A percentile compares a stretch with the other conserved stretches of the same genome.
These are phyloP conservation scores for Tilletiaria anomala DNA, from an alignment of 1,284 basidiomycete species.

Conservation along the genomic window DNA sequence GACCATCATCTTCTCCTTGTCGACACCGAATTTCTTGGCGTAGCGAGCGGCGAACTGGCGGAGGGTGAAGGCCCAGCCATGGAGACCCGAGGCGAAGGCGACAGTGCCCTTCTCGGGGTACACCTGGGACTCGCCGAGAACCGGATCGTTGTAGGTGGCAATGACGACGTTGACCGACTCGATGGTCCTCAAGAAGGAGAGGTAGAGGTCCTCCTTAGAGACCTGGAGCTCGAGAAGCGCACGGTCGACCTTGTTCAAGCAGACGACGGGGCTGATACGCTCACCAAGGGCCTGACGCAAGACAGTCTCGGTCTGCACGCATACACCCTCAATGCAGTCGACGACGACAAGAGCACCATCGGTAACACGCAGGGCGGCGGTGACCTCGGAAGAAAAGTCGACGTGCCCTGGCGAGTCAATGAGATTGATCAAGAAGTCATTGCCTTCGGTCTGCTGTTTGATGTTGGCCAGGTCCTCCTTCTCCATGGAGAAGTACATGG, in stretches of 20 bases:
- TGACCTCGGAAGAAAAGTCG: slow-evolving; percentile 99
- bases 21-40: slow-evolving; percentile 97
- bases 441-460: slow-evolving; percentile 84
- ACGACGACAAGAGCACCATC: slow-evolving; percentile 86
- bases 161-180: slow-evolving; percentile 98
- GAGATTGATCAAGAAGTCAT: slow-evolving; percentile 98
- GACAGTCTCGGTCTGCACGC: slow-evolving; percentile 99
- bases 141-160: slow-evolving; percentile 87
- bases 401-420: slow-evolving; percentile 99
- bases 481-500: slow-evolving; percentile 95
- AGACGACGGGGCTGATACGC: slow-evolving; percentile 98
- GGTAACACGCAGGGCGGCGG: slow-evolving; percentile 97
- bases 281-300: slow-evolving; percentile 92
- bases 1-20: slow-evolving; percentile 94
- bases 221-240: slow-evolving; percentile 97
- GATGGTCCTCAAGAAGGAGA: slow-evolving; percentile 93
- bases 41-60: slow-evolving; percentile 92
- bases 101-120: slow-evolving; percentile 98
- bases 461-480: slow-evolving; percentile 61
- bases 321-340: slow-evolving; percentile 98
- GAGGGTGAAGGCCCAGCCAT: slow-evolving; percentile 99
- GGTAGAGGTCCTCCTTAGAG: slow-evolving; percentile 90
- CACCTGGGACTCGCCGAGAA: slow-evolving; percentile 94
- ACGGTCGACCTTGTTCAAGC: slow-evolving; percentile 99
- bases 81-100: slow-evolving; percentile 97